Evolutionary conservation across 352 stramenopile species (phyloP).

Genomic region (Globisporangium echinulatum): DNA sequence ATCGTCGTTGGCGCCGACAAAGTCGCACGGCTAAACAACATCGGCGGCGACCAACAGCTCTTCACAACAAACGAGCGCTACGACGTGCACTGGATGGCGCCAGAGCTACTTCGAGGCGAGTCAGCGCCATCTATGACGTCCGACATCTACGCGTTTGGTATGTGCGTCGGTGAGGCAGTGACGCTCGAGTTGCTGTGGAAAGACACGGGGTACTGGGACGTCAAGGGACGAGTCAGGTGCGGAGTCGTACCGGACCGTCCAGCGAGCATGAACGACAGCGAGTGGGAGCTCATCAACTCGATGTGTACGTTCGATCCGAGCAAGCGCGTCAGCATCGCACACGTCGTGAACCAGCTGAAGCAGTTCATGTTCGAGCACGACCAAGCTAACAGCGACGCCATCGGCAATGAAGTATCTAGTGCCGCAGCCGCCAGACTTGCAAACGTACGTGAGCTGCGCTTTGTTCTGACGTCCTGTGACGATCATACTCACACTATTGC

Average conservation of each 20-base stretch:
- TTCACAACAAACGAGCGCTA: neutral
- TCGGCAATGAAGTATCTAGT: too few species aligned
- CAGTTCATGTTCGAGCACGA: constrained; percentile 2
- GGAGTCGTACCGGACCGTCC: neutral
- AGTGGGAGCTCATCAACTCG: neutral
- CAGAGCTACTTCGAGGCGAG: neutral
- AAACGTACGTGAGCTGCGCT: too few species aligned
- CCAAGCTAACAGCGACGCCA: neutral
- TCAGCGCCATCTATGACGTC: neutral
- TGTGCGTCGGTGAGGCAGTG: constrained; percentile 14
- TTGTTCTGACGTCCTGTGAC: too few species aligned
- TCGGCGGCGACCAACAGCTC: too few species aligned
- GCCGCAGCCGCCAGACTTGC: too few species aligned
- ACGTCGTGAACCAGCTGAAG: neutral
- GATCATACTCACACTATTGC: too few species aligned
- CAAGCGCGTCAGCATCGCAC: neutral
- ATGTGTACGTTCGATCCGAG: constrained; percentile 2
- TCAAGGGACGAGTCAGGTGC: too few species aligned
- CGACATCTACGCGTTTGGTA: constrained; percentile 24
- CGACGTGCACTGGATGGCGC: constrained; percentile 15
- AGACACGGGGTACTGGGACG: too few species aligned
- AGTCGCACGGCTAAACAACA: constrained; percentile 5
- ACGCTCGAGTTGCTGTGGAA: neutral
- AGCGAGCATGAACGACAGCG: neutral
- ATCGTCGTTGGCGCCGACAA: constrained; percentile 8